phyloP scores from a whole-genome alignment of 176 grass and related monocot genomes.

The Avena insularis region DNA sequence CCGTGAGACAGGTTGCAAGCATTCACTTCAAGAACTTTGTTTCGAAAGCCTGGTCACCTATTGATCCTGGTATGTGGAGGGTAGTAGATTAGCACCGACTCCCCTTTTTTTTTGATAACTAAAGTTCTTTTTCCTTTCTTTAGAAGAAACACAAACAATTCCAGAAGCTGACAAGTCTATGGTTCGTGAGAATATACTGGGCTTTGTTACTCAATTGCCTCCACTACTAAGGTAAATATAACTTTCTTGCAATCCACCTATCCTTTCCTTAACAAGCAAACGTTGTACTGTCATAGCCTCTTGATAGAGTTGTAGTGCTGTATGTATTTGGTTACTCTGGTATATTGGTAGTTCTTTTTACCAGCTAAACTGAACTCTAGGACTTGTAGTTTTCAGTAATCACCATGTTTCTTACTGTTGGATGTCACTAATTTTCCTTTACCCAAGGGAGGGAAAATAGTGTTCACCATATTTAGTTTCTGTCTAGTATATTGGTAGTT shows the following conservation, averaged over 20 bases:
- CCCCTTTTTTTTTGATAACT: neutral
- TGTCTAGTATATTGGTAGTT: constrained; percentile 20
- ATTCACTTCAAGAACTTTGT: constrained; percentile 98
- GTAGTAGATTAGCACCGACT: neutral
- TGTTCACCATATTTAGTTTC: neutral
- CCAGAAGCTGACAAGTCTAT: constrained; percentile 74
- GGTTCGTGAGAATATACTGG: constrained; percentile 81
- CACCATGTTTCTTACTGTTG: neutral
- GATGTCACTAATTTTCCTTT: neutral
- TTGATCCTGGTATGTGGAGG: constrained; percentile 58
- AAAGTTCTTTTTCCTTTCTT: constrained; percentile 18
- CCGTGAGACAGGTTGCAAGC: constrained; percentile 90
- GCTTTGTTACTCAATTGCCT: constrained; percentile 82
- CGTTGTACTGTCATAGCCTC: neutral
- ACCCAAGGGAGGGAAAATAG: neutral
- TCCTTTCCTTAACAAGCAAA: neutral
- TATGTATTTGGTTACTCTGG: neutral
- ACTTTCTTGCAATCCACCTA: neutral
- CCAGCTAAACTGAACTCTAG: constrained; percentile 6
- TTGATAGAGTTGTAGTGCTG: constrained; percentile 5
- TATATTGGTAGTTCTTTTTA: constrained; percentile 25
- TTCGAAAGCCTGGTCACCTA: constrained; percentile 79
- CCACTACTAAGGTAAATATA: constrained; percentile 72
- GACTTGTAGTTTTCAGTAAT: neutral
- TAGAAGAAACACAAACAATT: constrained; percentile 72